These are phyloP conservation scores for Conidiobolus incongruus DNA, from an alignment of 371 early-diverging fungal species.

Conservation along the genomic window DNA sequence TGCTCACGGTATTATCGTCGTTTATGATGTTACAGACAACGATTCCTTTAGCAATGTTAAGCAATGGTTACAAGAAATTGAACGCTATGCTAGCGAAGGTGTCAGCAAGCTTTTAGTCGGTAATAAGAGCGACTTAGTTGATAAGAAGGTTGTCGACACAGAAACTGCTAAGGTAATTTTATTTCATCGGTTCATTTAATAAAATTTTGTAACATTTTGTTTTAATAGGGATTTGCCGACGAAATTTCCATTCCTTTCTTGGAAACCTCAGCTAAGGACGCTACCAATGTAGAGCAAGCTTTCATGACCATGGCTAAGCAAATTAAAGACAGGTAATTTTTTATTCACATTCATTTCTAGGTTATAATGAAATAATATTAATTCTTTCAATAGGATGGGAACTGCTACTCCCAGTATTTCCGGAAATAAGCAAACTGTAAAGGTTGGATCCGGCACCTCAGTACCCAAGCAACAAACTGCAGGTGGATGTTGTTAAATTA, in stretches of 20 bases:
- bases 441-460: slow-evolving; percentile 20
- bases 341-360: not conserved
- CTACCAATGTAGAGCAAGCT: slow-evolving; percentile 86
- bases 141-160: slow-evolving; percentile 62
- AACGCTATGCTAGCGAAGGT: slow-evolving; percentile 81
- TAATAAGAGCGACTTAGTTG: slow-evolving; percentile 95
- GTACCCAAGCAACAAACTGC: slow-evolving; percentile 18
- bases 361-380: not conserved
- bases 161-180: slow-evolving; percentile 33
- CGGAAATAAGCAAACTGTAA: slow-evolving; percentile 19
- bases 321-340: slow-evolving; percentile 35
- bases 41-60: slow-evolving; percentile 79
- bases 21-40: slow-evolving; percentile 95
- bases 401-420: slow-evolving; percentile 13
- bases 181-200: not conserved
- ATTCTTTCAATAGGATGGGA: slow-evolving; percentile 18
- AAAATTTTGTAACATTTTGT: not conserved
- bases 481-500: slow-evolving; percentile 22
- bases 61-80: slow-evolving; percentile 96
- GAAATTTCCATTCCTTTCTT: slow-evolving; percentile 67
- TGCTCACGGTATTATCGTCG: slow-evolving; percentile 96
- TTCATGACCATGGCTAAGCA: slow-evolving; percentile 89
- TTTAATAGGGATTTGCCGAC: slow-evolving; percentile 53
- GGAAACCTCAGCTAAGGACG: slow-evolving; percentile 86
- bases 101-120: slow-evolving; percentile 93